A percentile compares a stretch with the other conserved stretches of the same genome.
These are phyloP conservation scores for Nannizziopsis arthrosporioides DNA, from an alignment of 2,329 filamentous ascomycete species.

Conservation along the genomic window DNA sequence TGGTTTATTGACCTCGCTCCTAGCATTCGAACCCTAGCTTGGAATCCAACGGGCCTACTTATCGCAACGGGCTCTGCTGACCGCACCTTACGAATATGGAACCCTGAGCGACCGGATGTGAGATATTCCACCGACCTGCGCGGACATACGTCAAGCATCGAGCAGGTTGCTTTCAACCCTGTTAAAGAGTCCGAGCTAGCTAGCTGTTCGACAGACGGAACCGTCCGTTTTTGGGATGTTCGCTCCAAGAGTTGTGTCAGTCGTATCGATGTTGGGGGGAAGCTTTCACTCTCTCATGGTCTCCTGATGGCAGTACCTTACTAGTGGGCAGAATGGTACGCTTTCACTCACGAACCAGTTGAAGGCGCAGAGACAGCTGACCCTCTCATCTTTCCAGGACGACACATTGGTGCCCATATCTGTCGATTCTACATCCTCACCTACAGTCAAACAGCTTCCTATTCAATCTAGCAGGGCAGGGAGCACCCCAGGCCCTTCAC, in stretches of 20 bases:
- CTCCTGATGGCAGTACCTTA: slow-evolving; percentile 36
- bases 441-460: slow-evolving; percentile 1
- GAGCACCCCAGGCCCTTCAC: slow-evolving; percentile 16
- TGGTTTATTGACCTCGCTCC: neutral
- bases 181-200: slow-evolving; percentile 40
- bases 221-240: slow-evolving; percentile 42
- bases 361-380: slow-evolving; percentile 3
- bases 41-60: slow-evolving; percentile 74
- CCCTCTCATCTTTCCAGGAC: slow-evolving; percentile 25
- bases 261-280: slow-evolving; percentile 39
- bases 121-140: slow-evolving; percentile 40
- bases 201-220: slow-evolving; percentile 40
- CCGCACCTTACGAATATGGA: slow-evolving; percentile 86
- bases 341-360: neutral
- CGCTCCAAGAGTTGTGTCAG: slow-evolving; percentile 38
- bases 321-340: slow-evolving; percentile 38
- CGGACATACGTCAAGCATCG: slow-evolving; percentile 37
- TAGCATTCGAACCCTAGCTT: slow-evolving; percentile 68
- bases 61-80: slow-evolving; percentile 83
- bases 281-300: slow-evolving; percentile 40
- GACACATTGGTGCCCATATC: slow-evolving; percentile 39
- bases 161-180: slow-evolving; percentile 41
- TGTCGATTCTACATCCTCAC: slow-evolving; percentile 22
- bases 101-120: slow-evolving; percentile 42
- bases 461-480: slow-evolving; percentile 12